Percentiles rank a stretch among this genome's conserved stretches.
Evolutionary conservation across 495 filamentous ascomycete genomes (phyloP).

Genomic region (Aspergillus coremiiformis): DNA sequence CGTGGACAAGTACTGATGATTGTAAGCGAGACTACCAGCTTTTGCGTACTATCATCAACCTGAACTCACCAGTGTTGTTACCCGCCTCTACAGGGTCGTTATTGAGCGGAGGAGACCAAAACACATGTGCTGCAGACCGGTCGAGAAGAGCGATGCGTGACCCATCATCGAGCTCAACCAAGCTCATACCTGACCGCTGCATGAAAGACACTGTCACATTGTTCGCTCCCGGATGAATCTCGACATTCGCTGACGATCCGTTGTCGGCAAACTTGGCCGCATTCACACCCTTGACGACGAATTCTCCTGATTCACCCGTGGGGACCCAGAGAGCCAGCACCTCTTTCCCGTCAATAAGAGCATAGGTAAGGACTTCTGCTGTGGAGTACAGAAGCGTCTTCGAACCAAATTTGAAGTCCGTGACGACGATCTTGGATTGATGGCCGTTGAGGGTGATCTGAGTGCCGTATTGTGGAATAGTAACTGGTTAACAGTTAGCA

Average conservation of each 20-base stretch:
- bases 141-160: constrained; percentile 45
- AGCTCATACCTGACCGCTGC: constrained; percentile 39
- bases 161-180: constrained; percentile 39
- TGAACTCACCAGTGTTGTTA: constrained; percentile 34
- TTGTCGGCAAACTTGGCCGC: constrained; percentile 18
- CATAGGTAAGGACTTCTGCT: constrained; percentile 50
- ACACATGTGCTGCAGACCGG: constrained; percentile 43
- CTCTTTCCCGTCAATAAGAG: constrained; percentile 39
- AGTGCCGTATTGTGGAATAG: constrained; percentile 32
- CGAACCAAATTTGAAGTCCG: constrained; percentile 47
- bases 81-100: constrained; percentile 43
- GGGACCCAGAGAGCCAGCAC: constrained; percentile 49
- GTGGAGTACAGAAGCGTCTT: constrained; percentile 52
- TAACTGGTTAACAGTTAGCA: constrained; percentile 19
- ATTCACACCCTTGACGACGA: constrained; percentile 41
- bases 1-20: constrained; percentile 45
- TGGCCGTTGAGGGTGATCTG: constrained; percentile 48
- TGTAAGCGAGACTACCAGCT: constrained; percentile 1
- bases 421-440: constrained; percentile 54
- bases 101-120: constrained; percentile 50
- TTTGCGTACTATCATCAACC: background rate
- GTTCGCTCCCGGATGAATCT: constrained; percentile 26
- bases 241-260: constrained; percentile 3
- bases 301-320: constrained; percentile 48
- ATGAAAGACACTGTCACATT: constrained; percentile 38